Percentiles rank a stretch among this genome's conserved stretches.
phyloP scores from a whole-genome alignment of 352 stramenopile genomes.

The Pythium myriotylum region DNA sequence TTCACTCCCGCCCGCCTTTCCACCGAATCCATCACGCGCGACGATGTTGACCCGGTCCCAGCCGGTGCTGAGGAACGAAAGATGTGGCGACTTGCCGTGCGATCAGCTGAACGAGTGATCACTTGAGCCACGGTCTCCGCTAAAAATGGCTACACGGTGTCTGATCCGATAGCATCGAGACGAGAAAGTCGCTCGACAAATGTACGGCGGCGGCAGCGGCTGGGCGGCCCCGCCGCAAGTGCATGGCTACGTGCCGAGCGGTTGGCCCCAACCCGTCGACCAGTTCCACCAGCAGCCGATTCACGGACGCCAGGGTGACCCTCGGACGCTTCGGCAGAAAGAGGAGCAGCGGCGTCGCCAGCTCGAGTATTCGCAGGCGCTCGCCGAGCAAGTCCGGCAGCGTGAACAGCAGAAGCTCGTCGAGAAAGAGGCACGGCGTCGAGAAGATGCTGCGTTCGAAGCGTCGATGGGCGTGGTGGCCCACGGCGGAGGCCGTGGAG shows the following conservation, averaged over 20 bases:
- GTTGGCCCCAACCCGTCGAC: background rate
- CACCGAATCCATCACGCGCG: no score
- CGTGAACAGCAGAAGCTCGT: conserved; percentile 51
- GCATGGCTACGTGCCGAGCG: conserved; percentile 4
- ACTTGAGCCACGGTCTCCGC: conserved; percentile 3
- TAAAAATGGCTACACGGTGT: conserved; percentile 2
- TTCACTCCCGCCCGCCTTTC: no score
- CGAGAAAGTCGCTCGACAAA: background rate
- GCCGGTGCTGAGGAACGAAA: no score
- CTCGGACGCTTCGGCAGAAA: conserved; percentile 30
- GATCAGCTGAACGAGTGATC: no score
- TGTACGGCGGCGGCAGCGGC: background rate
- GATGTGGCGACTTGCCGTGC: no score
- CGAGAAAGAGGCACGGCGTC: conserved; percentile 38
- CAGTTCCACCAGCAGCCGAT: conserved; percentile 23
- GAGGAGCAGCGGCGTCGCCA: conserved; percentile 59
- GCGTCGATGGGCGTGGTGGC: background rate
- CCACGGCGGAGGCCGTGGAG: background rate
- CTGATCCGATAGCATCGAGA: background rate
- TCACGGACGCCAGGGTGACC: conserved; percentile 22
- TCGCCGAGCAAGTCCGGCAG: conserved; percentile 60
- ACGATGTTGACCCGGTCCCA: no score
- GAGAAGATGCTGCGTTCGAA: conserved; percentile 17
- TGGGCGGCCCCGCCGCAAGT: background rate
- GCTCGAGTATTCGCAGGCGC: conserved; percentile 56